phyloP scores from a whole-genome alignment of 1,284 basidiomycete species.

The Apiotrichum gracile region DNA sequence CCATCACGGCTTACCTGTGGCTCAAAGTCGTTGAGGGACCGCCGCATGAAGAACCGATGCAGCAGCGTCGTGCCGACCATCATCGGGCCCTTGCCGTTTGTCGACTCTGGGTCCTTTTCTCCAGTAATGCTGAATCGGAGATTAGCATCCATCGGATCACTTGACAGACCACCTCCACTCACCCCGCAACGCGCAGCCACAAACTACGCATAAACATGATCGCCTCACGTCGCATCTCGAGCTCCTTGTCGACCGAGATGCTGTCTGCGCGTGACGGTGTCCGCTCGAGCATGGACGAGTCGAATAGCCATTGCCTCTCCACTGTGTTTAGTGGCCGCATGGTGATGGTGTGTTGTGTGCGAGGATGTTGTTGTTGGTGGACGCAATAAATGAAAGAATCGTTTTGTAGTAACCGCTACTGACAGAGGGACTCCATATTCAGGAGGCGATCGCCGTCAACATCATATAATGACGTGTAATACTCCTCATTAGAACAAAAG shows the following conservation, averaged over 20 bases:
- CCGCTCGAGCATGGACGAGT: slow-evolving; percentile 11
- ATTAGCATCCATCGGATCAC: background rate
- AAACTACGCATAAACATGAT: slow-evolving; percentile 17
- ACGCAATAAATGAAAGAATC: too few relatives aligned
- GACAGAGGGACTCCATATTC: too few relatives aligned
- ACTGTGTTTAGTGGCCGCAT: slow-evolving; percentile 28
- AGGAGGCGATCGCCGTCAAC: too few relatives aligned
- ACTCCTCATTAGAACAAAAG: too few relatives aligned
- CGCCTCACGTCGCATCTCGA: slow-evolving; percentile 23
- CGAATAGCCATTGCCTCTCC: slow-evolving; percentile 39
- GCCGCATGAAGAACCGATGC: slow-evolving; percentile 91
- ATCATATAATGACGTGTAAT: too few relatives aligned
- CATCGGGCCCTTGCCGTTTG: slow-evolving; percentile 46
- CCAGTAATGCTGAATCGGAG: background rate
- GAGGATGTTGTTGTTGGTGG: background rate
- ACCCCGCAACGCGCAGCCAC: slow-evolving; percentile 13
- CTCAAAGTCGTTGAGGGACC: slow-evolving; percentile 74
- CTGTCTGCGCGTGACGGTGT: slow-evolving; percentile 33
- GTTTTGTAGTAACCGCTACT: too few relatives aligned
- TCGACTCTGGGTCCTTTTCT: slow-evolving; percentile 14
- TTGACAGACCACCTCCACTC: too few relatives aligned
- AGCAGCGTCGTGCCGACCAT: slow-evolving; percentile 83
- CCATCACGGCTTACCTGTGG: slow-evolving; percentile 20
- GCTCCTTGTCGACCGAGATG: slow-evolving; percentile 24
- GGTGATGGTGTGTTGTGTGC: background rate